Percentiles rank a stretch among this genome's conserved stretches.
Conservation (phyloP, 2,329 filamentous ascomycete genomes). For the Colletotrichum horii region DNA sequence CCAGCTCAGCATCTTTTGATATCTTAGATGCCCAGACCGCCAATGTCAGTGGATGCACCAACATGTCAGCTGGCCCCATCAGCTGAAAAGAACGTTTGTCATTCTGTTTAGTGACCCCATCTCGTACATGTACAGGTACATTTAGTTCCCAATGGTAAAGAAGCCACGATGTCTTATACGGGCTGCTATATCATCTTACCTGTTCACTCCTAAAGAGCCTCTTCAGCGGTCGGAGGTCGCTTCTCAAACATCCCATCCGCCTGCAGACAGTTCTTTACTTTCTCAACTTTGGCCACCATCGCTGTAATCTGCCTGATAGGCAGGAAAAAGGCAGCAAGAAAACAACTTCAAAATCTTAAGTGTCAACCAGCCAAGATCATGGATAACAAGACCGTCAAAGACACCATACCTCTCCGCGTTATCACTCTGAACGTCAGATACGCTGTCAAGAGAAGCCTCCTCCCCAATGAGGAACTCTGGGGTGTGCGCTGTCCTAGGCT, state of each 20-base stretch:
- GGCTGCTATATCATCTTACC: background rate
- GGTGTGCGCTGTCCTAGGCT: conserved; percentile 57
- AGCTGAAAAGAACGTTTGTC: background rate
- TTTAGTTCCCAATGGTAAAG: background rate
- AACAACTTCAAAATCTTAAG: fast-evolving
- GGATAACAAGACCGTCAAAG: background rate
- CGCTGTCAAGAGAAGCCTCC: conserved; percentile 55
- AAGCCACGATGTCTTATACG: background rate
- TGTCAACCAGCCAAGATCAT: background rate
- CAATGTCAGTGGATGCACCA: background rate
- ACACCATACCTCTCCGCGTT: conserved; percentile 52
- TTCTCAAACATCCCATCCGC: background rate
- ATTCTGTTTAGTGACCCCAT: background rate
- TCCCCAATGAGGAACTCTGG: conserved; percentile 64
- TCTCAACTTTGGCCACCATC: background rate
- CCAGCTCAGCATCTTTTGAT: background rate
- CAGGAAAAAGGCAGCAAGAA: background rate
- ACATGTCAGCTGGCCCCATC: background rate
- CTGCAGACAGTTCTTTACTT: background rate
- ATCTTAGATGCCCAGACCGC: background rate
- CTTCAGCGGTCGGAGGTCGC: background rate
- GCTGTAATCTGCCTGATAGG: background rate
- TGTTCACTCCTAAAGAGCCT: background rate
- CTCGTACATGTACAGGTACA: no score
- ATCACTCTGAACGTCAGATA: conserved; percentile 72